Base-by-base conservation (phyloP, 306 rosid genomes). In the Pterocarpus santalinus region DNA sequence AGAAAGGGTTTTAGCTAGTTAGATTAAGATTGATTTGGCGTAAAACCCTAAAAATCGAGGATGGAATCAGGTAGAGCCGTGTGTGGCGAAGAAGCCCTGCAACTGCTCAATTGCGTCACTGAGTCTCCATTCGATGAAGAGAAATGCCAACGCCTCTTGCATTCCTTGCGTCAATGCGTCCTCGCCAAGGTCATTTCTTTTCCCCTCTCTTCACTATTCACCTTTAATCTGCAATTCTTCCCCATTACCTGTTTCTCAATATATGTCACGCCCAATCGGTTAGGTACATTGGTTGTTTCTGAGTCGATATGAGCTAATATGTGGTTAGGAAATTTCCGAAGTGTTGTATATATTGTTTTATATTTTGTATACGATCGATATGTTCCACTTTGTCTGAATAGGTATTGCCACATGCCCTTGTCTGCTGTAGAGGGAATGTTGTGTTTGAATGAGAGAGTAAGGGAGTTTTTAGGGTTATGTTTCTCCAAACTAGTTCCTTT, bases 101-200 rank as follows among this genome's bases (percentile, higher is more conserved):
- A 86, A 85, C 92, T 92, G 62, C 91, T 91, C 60, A 95, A 95
- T 58, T 95, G 98, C 87, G 91, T 92, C 2, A 70, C 95, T 14
- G 84, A 90, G 7, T 83, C 95, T 73, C 80, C 97, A 0, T 87
- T 70, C 80, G 91, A 92, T 47, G 84, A 91, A 84, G 87, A 88
- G 49, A 91, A 90, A 84, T 94, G 98, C 85, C 69, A 80, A 41
- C 82, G 32, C 33, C 94, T 95, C 71, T 49, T 95, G 82, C 84
- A 77, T 80, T 91, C 95, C 1, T 61, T 92, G 82, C 92, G 93
- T 10, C 70, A 89, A 36, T 95, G 99, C 88, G 92, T 93, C 3
- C 88, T 91, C 63, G 75, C 46, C 79, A 89, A 89, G 99, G 99
- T 95, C 88, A 83, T 61, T 56, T 12, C 43, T 12, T 65, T 46